Evolutionary conservation across 345 rosid genomes (phyloP), one percentile per base, ranked within the genome.

Genomic region (Salix purpurea): DNA sequence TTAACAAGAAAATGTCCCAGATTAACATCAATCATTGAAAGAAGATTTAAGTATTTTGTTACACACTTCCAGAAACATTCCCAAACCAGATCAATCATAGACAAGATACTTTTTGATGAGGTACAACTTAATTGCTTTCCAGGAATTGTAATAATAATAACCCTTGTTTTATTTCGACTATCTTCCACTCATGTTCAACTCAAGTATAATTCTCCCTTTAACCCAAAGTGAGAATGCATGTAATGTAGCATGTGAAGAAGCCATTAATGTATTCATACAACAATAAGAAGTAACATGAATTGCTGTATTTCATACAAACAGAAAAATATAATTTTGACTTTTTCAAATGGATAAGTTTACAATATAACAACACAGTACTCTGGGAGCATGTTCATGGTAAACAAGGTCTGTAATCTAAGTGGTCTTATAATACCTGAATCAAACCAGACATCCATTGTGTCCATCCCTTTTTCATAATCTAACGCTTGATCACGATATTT

Each of bases 381-480:
- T 18, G 21, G 18, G n/a, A 50, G n/a, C 2, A 18, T 2, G 19
- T 48, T 48, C 44, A 48, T 15, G 56, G 21, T 16, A 18, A 50
- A 46, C 52, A 46, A 50, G 56, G 56, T 50, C 9, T 50, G 56
- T 6, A 50, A 16, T 50, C 56, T 18, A 50, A 2, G 21, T 16
- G 6, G 56, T 4, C n/a, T 18, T 16, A 18, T 5, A 18, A 50
- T 85, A 95, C 97, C 96, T 71, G 99, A 95, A 89, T 95, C 97
- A 84, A 95, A 95, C 97, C 93, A 95, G 79, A 95, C 99, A 82
- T 95, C 99, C 99, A 95, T 95, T 26, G 99, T 95, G 85, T 95
- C 99, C 37, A 90, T 90, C 74, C 97, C 97, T 77, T 91, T 95
- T 78, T 89, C 97, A 82, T 89, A 95, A 58, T 89, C 88, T 30